phyloP scores from a whole-genome alignment of 1,284 basidiomycete genomes.

The Mycena sp. region DNA sequence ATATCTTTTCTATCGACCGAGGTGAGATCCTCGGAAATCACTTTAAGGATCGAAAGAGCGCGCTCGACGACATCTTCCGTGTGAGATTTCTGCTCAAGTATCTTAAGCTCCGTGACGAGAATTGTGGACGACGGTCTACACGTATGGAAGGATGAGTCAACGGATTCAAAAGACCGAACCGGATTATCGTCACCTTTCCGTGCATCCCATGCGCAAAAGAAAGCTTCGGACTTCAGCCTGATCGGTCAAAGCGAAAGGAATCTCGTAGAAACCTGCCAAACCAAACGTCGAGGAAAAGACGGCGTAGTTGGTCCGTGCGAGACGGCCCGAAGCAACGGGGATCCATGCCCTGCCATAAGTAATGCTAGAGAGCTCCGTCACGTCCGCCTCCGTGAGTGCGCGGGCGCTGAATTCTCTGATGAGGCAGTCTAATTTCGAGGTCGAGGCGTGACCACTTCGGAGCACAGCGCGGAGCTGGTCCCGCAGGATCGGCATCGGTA shows the following conservation, averaged over 20 bases:
- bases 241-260: conserved; percentile 26
- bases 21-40: conserved; percentile 35
- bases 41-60: conserved; percentile 40
- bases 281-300: conserved; percentile 37
- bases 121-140: conserved; percentile 43
- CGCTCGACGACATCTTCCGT: conserved; percentile 30
- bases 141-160: not conserved
- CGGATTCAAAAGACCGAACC: not conserved
- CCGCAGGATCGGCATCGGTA: conserved; percentile 37
- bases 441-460: conserved; percentile 12
- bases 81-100: conserved; percentile 24
- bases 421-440: conserved; percentile 25
- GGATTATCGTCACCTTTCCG: conserved; percentile 37
- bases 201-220: conserved; percentile 47
- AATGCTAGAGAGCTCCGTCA: conserved; percentile 29
- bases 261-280: conserved; percentile 40
- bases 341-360: conserved; percentile 42
- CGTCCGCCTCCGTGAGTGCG: conserved; percentile 33
- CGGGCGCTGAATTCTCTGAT: conserved; percentile 45
- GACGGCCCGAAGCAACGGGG: conserved; percentile 37
- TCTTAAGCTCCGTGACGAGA: conserved; percentile 40
- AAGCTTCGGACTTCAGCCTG: conserved; percentile 34
- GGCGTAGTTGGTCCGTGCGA: conserved; percentile 37
- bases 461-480: conserved; percentile 43
- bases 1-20: conserved; percentile 37